Evolutionary conservation across 2,329 filamentous ascomycete genomes (phyloP).

Genomic region (Aspergillus sp.): DNA sequence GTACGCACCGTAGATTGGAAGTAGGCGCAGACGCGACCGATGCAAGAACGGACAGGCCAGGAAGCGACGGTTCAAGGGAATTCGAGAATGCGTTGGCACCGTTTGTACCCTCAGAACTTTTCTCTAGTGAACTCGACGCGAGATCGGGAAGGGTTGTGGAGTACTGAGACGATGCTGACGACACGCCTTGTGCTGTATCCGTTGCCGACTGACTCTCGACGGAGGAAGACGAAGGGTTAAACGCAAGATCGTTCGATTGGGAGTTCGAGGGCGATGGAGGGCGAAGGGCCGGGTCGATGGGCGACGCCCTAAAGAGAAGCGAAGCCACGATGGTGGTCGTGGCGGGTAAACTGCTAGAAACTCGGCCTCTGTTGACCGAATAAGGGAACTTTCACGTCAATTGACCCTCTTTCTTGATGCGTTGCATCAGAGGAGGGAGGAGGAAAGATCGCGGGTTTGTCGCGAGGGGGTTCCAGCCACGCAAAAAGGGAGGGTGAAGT

Average conservation of each 20-base stretch:
- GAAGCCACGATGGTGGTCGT: constrained; percentile 62
- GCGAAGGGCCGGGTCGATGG: constrained; percentile 51
- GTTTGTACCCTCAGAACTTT: constrained; percentile 26
- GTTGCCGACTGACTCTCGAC: constrained; percentile 47
- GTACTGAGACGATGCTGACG: constrained; percentile 54
- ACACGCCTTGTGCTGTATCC: constrained; percentile 47
- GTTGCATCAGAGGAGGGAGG: constrained; percentile 1
- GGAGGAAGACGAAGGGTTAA: constrained; percentile 46
- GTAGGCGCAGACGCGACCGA: constrained; percentile 55
- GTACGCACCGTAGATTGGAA: constrained; percentile 53
- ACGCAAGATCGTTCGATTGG: constrained; percentile 35
- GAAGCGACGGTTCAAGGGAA: constrained; percentile 48
- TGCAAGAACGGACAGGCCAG: constrained; percentile 60
- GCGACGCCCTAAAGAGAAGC: constrained; percentile 59
- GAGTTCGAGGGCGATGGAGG: constrained; percentile 48
- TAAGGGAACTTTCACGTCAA: constrained; percentile 15
- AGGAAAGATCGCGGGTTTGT: constrained; percentile 11
- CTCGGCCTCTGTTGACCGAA: constrained; percentile 35
- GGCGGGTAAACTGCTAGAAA: constrained; percentile 36
- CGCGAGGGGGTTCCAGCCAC: constrained; percentile 22
- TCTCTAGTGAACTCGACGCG: constrained; percentile 29
- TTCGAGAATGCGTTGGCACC: constrained; percentile 29
- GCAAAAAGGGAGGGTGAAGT: constrained; percentile 21
- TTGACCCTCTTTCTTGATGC: background rate
- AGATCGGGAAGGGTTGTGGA: constrained; percentile 37